Evolutionary conservation across 306 rosid species (phyloP), one percentile per base, ranked within the genome.

Genomic region (Calophaca sinica): DNA sequence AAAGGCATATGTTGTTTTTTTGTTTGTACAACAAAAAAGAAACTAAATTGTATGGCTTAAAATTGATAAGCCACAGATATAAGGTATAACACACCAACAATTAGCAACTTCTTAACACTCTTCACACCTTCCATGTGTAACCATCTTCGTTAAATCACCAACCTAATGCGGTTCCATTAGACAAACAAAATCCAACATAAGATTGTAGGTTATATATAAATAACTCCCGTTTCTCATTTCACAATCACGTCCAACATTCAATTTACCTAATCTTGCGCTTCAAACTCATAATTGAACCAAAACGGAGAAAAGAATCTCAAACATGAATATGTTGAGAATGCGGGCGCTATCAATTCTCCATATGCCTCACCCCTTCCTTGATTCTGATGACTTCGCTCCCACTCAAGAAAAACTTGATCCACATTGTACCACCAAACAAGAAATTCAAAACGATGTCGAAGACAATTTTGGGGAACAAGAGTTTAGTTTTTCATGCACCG

Each of bases 401-500:
- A 7, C 12, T 9, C n/a, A 33, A 15, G 70, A 1, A 65, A 44
- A 45, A 10, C 14, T 10, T 2, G 39, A 26, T 29, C 54, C 3
- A 2, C 6, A 44, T 26, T 65, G 45, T 31, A 5, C 2, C 2
- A 2, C 2, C 3, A 28, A 26, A 20, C 14, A 9, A 6, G 13
- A 64, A 64, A 64, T 4, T 7, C 8, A 42, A 2, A 3, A 44
- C 4, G 11, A 1, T 2, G 8, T 3, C 3, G 38, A 9, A 42
- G 53, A 64, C 20, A 10, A 44, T 0, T 0, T n/a, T 2, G 76
- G 61, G 0, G 89, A 83, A 0, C 86, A 82, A 1, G 92, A 91
- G 32, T 91, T 91, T 20, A 84, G 85, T 9, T 91, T 91, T 13
- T 75, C 39, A 8, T 20, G 26, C 26, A 20, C 26, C 26, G 26